Conservation (phyloP, 1,284 basidiomycete species). For the Pseudozyma sp. region DNA sequence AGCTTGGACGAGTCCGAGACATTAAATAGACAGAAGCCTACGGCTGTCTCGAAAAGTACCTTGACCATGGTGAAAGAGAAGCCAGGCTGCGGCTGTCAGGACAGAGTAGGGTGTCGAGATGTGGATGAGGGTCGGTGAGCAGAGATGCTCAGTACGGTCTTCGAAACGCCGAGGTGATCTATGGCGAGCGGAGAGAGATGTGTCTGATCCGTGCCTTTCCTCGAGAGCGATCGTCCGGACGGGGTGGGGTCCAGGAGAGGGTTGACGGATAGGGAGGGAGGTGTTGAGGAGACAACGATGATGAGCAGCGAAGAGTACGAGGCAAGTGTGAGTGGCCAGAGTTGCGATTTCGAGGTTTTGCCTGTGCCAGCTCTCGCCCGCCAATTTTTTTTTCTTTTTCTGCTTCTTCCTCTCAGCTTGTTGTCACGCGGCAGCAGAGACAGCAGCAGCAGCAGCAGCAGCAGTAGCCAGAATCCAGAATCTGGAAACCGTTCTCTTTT, state of each 20-base stretch:
- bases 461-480: not conserved
- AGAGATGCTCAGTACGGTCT: not conserved
- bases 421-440: not conserved
- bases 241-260: too few relatives aligned
- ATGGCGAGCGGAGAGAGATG: too few relatives aligned
- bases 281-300: too few relatives aligned
- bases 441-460: conserved; percentile 7
- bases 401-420: not conserved
- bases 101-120: conserved; percentile 1
- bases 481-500: not conserved
- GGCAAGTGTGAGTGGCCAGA: not conserved
- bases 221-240: too few relatives aligned
- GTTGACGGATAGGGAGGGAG: too few relatives aligned
- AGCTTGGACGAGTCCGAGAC: conserved; percentile 90
- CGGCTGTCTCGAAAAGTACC: conserved; percentile 68
- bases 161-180: not conserved
- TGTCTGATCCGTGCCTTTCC: too few relatives aligned
- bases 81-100: conserved; percentile 3
- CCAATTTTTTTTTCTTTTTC: not conserved
- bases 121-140: not conserved
- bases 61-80: conserved; percentile 59
- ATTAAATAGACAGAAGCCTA: conserved; percentile 97
- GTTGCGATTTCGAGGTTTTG: not conserved
- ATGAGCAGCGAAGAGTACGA: not conserved
- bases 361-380: not conserved